These are phyloP conservation scores for Tagetes patula DNA, from an alignment of 129 eudicot species.

Conservation along the genomic window DNA sequence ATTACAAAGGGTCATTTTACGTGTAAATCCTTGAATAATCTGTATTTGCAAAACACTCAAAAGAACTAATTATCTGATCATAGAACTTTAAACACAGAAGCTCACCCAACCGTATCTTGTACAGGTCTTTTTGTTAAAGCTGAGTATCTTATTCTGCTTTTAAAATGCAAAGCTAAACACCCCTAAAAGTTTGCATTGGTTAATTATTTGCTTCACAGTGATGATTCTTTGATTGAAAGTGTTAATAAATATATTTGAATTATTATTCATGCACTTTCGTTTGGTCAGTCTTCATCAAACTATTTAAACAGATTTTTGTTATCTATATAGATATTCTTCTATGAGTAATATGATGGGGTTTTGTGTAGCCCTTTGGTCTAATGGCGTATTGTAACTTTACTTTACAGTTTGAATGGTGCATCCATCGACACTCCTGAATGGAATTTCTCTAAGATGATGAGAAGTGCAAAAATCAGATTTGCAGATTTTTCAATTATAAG, in stretches of 20 bases:
- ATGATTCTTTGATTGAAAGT: background rate
- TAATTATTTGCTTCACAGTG: background rate
- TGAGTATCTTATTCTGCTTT: background rate
- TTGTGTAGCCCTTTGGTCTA: conserved; percentile 8
- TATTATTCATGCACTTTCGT: background rate
- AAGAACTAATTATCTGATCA: background rate
- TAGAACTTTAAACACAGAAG: background rate
- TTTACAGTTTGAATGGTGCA: conserved; percentile 87
- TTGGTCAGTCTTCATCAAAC: background rate
- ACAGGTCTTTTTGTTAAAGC: background rate
- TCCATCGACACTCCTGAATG: conserved; percentile 81
- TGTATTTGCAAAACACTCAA: background rate
- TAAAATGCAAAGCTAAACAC: background rate
- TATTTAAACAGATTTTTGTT: background rate
- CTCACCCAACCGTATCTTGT: background rate
- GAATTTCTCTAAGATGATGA: conserved; percentile 89
- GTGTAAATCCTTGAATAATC: background rate
- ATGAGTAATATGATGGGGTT: background rate
- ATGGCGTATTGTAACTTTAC: conserved; percentile 41
- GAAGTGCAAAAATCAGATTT: conserved; percentile 83
- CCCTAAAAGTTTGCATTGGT: conserved; percentile 5
- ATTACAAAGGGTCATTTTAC: conserved; percentile 1
- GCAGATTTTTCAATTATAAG: conserved; percentile 83
- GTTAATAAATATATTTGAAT: background rate
- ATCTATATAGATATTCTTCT: background rate